Base-by-base conservation (phyloP, 75 land plant species). In the Isoetes taiwanensis region DNA sequence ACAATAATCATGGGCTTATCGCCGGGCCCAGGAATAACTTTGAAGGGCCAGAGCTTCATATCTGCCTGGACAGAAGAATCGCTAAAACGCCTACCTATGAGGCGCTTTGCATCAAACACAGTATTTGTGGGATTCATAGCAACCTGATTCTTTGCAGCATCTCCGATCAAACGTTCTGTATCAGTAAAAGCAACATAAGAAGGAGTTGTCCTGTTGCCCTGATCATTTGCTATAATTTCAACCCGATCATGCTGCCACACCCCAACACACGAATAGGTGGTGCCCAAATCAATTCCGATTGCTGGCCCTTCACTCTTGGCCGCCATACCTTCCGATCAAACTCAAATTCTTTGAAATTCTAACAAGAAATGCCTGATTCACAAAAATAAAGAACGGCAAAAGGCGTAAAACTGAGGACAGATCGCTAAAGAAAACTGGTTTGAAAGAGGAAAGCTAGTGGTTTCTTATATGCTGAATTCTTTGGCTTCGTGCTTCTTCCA, bases 241-340 rank as follows among this genome's bases (percentile, higher is more conserved):
- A 83, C 84, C 6, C 87, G 71, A 28, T 83, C 87, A 54, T 83
- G 80, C 64, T 83, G 87, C 87, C 87, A 83, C 14, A 83, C 87
- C 12, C 87, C 87, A 1, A 83, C 86, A 64, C 86, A 83, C 2
- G 78, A 74, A 69, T 80, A 83, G 20, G 86, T 83, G 0, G 83
- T 82, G 1, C 85, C 85, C 32, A 82, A 69, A 63, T 82, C 82
- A 58, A 82, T 82, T 1, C 85, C 85, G 53, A 82, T 72, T 25
- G 82, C 85, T 35, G 78, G 78, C 3, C 82, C 85, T 41, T 75
- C 85, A 56, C 83, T 71, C 50, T 79, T 79, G 1, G 69, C 76
- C 24, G 78, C 76, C 73, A 64, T 78, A n/a, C n/a, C n/a, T n/a
- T n/a, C n/a, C n/a, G n/a, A n/a, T n/a, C n/a, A n/a, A n/a, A n/a